Conservation (phyloP, 2,329 filamentous ascomycete species). For the Diaporthe citriasiana region DNA sequence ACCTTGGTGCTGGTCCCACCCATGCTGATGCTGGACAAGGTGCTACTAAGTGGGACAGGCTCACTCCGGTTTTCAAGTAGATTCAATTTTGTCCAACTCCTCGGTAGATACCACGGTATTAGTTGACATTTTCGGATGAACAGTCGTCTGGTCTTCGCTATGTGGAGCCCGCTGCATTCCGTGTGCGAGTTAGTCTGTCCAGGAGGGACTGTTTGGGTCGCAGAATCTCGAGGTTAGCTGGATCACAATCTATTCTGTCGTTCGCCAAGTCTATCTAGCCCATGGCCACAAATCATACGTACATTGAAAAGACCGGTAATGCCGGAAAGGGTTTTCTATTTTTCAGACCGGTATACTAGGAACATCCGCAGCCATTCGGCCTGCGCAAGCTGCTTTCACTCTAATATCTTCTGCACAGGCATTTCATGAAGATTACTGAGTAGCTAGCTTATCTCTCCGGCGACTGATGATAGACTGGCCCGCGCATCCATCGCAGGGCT, state of each 20-base stretch:
- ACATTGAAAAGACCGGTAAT: neutral
- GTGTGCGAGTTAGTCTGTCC: neutral
- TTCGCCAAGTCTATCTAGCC: neutral
- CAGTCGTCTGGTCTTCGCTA: neutral
- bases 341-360: neutral
- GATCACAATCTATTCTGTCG: neutral
- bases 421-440: too few relatives aligned
- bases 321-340: neutral
- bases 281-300: neutral
- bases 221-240: neutral
- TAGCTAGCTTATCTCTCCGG: too few relatives aligned
- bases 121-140: neutral
- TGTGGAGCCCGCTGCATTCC: neutral
- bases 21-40: neutral
- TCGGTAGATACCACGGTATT: neutral
- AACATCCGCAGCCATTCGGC: too few relatives aligned
- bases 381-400: too few relatives aligned
- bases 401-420: too few relatives aligned
- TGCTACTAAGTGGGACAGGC: neutral
- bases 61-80: too few relatives aligned
- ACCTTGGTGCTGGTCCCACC: neutral
- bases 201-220: too few relatives aligned
- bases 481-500: neutral
- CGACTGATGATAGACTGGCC: too few relatives aligned
- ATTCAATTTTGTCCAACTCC: neutral